Percentiles rank a stretch among this genome's conserved stretches.
Evolutionary conservation across 1,284 basidiomycete genomes (phyloP).

Genomic region (Xerocomus minutiporus): DNA sequence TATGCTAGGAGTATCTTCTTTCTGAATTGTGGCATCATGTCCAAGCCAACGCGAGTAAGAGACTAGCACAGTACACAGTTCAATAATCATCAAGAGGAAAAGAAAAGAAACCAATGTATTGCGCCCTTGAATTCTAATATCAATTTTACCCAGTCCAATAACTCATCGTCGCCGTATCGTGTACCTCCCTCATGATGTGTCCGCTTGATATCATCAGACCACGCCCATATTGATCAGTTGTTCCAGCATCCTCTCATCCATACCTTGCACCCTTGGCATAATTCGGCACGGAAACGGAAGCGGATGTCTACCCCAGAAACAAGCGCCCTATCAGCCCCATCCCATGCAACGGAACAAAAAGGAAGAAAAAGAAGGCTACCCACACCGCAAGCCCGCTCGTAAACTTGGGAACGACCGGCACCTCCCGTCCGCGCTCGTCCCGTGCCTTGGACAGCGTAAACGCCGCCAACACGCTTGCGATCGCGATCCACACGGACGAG

Average conservation of each 20-base stretch:
- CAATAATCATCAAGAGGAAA: no score
- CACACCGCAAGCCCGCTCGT: background rate
- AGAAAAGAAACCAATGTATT: no score
- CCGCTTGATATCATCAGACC: background rate
- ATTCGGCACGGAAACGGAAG: constrained; percentile 18
- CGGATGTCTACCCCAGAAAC: constrained; percentile 8
- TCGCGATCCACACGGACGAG: constrained; percentile 15
- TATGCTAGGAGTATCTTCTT: no score
- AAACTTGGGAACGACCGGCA: background rate
- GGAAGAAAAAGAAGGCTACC: background rate
- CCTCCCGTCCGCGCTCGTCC: constrained; percentile 2
- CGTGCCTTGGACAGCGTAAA: constrained; percentile 10
- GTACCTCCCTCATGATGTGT: background rate
- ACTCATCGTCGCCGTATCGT: no score
- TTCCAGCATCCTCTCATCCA: constrained; percentile 10
- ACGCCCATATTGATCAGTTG: constrained; percentile 7
- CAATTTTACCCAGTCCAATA: no score
- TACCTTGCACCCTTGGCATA: constrained; percentile 11
- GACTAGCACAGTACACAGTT: no score
- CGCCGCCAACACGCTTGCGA: constrained; percentile 11
- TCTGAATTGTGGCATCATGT: no score
- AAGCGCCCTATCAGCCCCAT: background rate
- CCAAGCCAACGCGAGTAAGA: no score
- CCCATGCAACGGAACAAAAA: background rate
- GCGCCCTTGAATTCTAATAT: no score